These are phyloP conservation scores for Mycoemilia scoparia DNA, from an alignment of 192 early-diverging fungal species.

Conservation along the genomic window DNA sequence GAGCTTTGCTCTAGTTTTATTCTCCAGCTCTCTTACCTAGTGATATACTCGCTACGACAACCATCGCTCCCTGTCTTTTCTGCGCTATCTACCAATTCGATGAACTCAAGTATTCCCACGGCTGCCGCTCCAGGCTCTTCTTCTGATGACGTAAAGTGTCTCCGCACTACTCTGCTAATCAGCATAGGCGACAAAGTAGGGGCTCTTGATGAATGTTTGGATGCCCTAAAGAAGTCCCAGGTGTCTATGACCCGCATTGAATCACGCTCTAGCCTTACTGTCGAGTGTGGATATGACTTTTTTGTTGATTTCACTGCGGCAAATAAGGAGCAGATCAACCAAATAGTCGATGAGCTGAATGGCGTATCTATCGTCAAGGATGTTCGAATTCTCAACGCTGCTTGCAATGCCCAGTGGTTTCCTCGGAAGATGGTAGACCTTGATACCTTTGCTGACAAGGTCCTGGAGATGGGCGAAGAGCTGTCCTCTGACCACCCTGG, in stretches of 20 bases:
- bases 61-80: no score
- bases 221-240: constrained; percentile 41
- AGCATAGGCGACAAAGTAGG: constrained; percentile 73
- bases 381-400: constrained; percentile 27
- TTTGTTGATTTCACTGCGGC: constrained; percentile 74
- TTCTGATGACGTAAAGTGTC: no score
- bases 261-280: constrained; percentile 67
- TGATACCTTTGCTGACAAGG: constrained; percentile 81
- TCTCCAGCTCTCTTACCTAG: no score
- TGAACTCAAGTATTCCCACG: no score
- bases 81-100: no score
- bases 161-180: constrained; percentile 53
- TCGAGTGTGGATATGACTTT: constrained; percentile 77
- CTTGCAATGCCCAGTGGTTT: constrained; percentile 61
- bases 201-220: constrained; percentile 64
- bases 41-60: no score
- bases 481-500: constrained; percentile 86
- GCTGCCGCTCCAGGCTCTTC: no score
- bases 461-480: constrained; percentile 81
- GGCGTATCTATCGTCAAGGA: constrained; percentile 39
- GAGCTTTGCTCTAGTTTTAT: no score
- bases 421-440: constrained; percentile 82
- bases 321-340: constrained; percentile 36
- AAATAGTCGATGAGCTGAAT: constrained; percentile 42
- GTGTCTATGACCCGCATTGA: constrained; percentile 91